These are phyloP conservation scores for Cytospora paraplurivora DNA, from an alignment of 2,329 filamentous ascomycete species.

Conservation along the genomic window DNA sequence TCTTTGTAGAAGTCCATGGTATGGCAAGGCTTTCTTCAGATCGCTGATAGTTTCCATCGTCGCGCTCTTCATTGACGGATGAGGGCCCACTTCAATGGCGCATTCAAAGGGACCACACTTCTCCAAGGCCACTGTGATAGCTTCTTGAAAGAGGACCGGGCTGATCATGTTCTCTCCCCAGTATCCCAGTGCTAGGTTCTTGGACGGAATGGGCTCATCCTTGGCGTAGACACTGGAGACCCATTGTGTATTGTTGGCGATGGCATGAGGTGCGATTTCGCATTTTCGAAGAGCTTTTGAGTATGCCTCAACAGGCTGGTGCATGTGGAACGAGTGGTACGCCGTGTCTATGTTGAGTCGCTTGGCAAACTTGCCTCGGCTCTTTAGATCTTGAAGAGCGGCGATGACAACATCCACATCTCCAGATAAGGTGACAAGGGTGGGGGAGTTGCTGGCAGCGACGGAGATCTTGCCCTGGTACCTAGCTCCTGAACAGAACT, in stretches of 20 bases:
- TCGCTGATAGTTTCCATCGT: conserved; percentile 40
- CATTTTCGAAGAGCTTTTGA: conserved; percentile 36
- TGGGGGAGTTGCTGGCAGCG: conserved; percentile 38
- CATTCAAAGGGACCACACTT: conserved; percentile 37
- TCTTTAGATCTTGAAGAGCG: conserved; percentile 31
- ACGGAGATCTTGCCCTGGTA: conserved; percentile 37
- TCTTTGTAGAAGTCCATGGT: conserved; percentile 39
- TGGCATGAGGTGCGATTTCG: conserved; percentile 31
- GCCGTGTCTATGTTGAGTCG: conserved; percentile 47
- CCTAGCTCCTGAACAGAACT: conserved; percentile 31
- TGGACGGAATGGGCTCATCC: conserved; percentile 15
- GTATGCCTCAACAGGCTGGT: conserved; percentile 39
- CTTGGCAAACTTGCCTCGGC: conserved; percentile 38
- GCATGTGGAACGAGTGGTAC: conserved; percentile 55
- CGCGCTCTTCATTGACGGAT: conserved; percentile 47
- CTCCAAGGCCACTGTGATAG: conserved; percentile 37
- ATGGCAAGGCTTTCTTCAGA: conserved; percentile 32
- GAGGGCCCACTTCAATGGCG: conserved; percentile 49
- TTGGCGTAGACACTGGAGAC: conserved; percentile 44
- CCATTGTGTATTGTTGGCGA: conserved; percentile 39
- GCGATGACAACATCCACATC: conserved; percentile 36
- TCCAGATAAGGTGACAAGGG: conserved; percentile 42
- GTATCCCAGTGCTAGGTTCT: conserved; percentile 38
- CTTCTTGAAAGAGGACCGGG: conserved; percentile 48
- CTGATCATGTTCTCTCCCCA: conserved; percentile 50